A percentile compares a stretch with the other conserved stretches of the same genome.
These are phyloP conservation scores for Taxawa tesnikishii DNA, from an alignment of 2,329 filamentous ascomycete genomes.

Conservation along the genomic window DNA sequence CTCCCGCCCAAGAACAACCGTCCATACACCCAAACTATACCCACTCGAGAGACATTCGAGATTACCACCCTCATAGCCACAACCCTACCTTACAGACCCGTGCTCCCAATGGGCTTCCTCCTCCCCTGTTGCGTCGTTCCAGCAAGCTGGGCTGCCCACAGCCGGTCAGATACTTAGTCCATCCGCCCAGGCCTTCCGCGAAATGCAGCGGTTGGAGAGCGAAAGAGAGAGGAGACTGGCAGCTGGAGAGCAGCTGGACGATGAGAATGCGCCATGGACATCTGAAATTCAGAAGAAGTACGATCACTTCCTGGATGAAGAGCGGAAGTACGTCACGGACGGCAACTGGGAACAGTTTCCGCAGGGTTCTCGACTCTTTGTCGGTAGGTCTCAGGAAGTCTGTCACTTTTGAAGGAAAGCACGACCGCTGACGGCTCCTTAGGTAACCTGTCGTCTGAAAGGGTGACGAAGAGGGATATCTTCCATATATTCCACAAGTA, in stretches of 20 bases:
- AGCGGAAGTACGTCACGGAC: slow-evolving; percentile 63
- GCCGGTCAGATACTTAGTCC: slow-evolving; percentile 1
- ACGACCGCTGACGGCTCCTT: slow-evolving; percentile 7
- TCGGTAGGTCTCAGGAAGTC: slow-evolving; percentile 56
- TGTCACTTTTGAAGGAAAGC: too few relatives aligned
- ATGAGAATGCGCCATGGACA: slow-evolving; percentile 39
- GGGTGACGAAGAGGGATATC: slow-evolving; percentile 85
- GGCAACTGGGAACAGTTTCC: slow-evolving; percentile 75
- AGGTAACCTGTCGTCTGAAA: slow-evolving; percentile 88
- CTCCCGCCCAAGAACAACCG: slow-evolving; percentile 36
- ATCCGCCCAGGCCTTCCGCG: slow-evolving; percentile 4
- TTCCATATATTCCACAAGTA: slow-evolving; percentile 82
- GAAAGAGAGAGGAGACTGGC: slow-evolving; percentile 16
- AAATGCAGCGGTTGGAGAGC: slow-evolving; percentile 12
- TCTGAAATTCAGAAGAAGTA: slow-evolving; percentile 53
- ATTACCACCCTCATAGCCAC: slow-evolving; percentile 36
- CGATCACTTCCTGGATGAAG: slow-evolving; percentile 60
- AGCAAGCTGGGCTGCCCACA: slow-evolving; percentile 5
- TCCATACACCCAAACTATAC: slow-evolving; percentile 35
- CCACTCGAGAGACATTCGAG: slow-evolving; percentile 35
- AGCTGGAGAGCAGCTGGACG: slow-evolving; percentile 18
- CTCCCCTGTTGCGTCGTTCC: slow-evolving; percentile 11
- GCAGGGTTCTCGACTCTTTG: slow-evolving; percentile 64
- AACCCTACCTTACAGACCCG: neutral
- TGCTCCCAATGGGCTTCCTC: slow-evolving; percentile 10